Evolutionary conservation across 176 grass and related monocot genomes (phyloP), one percentile per base, ranked within the genome.

Genomic region (Ananas comosus): DNA sequence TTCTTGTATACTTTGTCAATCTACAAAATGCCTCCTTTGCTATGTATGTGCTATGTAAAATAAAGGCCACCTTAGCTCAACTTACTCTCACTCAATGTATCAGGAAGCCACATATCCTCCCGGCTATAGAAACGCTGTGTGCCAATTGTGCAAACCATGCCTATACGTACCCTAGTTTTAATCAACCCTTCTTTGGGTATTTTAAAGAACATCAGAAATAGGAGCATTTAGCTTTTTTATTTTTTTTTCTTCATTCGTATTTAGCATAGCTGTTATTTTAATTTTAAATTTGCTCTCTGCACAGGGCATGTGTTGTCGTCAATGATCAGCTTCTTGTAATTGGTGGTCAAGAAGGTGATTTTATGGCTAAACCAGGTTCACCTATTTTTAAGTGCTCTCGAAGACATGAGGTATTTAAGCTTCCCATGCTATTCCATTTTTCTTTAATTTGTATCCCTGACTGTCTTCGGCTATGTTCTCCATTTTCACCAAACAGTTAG

Each of bases 291-390:
- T 64, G 42, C 72, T 42, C 53, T 85, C 52, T 74, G 21, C 12
- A 50, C 64, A 96, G 86, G 79, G 80, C 92, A 63, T 96, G 92
- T 65, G 52, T 89, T 47, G 79, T 91, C 70, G 92, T 79, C 25
- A 91, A 89, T 67, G 85, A 87, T 68, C 76, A 87, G 69, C 73
- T 96, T 51, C 75, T 91, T 71, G 86, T 91, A 53, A 96, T 89
- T 85, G 88, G 92, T 71, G 92, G 92, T 50, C 92, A 96, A 91
- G 88, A 91, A 68, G 92, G 92, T 70, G 92, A 96, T 68, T 96
- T 96, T 66, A 88, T 89, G 86, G 70, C 92, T 71, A 91, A 96
- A 70, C 86, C 86, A 28, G 86, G 86, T 63, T 96, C 92, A 66
- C 86, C 88, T 66, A 87, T 96, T 72, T 96, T 89, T 78, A 96